phyloP scores from a whole-genome alignment of 768 basidiomycete genomes.

The Pleurotus djamor region DNA sequence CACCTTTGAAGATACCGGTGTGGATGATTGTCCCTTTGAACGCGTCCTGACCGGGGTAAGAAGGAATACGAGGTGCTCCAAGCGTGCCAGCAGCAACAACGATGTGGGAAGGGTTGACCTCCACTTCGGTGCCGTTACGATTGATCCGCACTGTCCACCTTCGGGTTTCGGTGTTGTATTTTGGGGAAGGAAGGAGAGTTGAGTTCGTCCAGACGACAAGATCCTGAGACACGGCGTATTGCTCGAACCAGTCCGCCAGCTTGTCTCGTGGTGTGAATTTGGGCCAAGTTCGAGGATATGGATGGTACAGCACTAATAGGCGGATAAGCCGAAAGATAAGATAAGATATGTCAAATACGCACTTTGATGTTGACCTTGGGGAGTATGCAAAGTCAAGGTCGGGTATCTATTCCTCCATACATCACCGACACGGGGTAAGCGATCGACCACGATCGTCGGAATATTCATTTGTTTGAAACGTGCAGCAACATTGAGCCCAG shows the following conservation, averaged over 20 bases:
- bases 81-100: conserved; percentile 34
- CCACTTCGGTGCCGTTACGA: conserved; percentile 21
- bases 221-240: conserved; percentile 37
- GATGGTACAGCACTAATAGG: conserved; percentile 34
- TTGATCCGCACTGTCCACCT: conserved; percentile 33
- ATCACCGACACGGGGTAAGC: conserved; percentile 31
- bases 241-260: conserved; percentile 42
- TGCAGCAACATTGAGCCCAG: conserved; percentile 39
- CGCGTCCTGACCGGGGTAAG: conserved; percentile 15
- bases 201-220: conserved; percentile 41
- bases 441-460: conserved; percentile 33
- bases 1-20: conserved; percentile 26
- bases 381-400: conserved; percentile 36
- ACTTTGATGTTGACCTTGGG: conserved; percentile 11
- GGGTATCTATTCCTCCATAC: conserved; percentile 42
- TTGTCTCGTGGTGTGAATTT: conserved; percentile 37
- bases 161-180: conserved; percentile 25
- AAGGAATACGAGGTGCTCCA: conserved; percentile 30
- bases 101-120: conserved; percentile 34
- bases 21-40: conserved; percentile 32
- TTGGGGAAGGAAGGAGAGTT: conserved; percentile 24
- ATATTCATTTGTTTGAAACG: conserved; percentile 40
- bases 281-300: conserved; percentile 37
- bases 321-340: neutral
- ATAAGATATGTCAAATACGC: neutral